These are phyloP conservation scores for Ilex asprella DNA, from an alignment of 257 asterid genomes.

Conservation along the genomic window DNA sequence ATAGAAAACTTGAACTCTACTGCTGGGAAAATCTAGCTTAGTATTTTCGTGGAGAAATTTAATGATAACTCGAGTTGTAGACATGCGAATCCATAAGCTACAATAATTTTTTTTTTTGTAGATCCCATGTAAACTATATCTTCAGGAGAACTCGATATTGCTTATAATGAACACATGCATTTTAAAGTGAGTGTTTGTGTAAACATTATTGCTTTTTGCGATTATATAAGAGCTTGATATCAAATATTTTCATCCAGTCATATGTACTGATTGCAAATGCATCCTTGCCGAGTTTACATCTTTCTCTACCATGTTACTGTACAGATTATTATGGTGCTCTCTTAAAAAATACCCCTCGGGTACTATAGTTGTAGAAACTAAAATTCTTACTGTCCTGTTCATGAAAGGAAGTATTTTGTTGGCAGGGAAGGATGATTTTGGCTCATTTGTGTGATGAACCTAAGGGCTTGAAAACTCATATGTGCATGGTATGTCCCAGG, in stretches of 20 bases:
- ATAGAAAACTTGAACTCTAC: no score
- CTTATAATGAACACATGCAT: no score
- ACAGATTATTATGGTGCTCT: neutral
- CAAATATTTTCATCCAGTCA: neutral
- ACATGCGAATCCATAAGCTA: no score
- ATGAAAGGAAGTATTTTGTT: constrained; percentile 18
- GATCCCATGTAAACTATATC: no score
- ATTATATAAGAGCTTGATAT: neutral
- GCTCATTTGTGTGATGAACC: constrained; percentile 96
- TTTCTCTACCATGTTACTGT: neutral
- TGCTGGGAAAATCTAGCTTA: no score
- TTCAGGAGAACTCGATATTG: no score
- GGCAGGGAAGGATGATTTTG: constrained; percentile 90
- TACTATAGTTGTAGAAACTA: neutral
- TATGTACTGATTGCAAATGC: neutral
- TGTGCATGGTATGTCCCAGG: constrained; percentile 69
- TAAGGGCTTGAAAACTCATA: constrained; percentile 90
- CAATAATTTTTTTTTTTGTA: no score
- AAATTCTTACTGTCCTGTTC: constrained; percentile 3
- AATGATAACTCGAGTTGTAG: no score
- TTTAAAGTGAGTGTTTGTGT: no score
- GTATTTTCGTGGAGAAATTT: no score
- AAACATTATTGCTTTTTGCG: no score
- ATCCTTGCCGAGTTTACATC: neutral
- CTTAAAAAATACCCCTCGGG: neutral